These are phyloP conservation scores for Cyberlindnera suaveolens DNA, from an alignment of 805 yeast species.

Conservation along the genomic window DNA sequence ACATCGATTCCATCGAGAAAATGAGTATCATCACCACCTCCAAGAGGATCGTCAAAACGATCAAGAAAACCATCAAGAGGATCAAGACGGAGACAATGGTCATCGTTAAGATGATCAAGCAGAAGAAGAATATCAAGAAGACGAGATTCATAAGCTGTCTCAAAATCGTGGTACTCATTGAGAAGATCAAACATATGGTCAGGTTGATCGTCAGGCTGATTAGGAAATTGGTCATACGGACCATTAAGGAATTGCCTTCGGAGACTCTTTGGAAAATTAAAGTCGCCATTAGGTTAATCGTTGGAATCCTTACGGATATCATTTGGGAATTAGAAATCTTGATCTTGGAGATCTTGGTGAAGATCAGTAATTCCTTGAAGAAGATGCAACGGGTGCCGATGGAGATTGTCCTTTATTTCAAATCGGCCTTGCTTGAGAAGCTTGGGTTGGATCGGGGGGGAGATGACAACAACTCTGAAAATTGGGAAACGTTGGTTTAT, in stretches of 20 bases:
- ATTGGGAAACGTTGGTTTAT: constrained; percentile 2
- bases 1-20: constrained; percentile 10
- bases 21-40: constrained; percentile 7
- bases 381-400: constrained; percentile 10
- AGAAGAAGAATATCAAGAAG: constrained; percentile 13
- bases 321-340: constrained; percentile 18
- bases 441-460: neutral
- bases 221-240: constrained; percentile 10
- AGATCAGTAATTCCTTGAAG: constrained; percentile 10
- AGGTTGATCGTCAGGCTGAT: constrained; percentile 11
- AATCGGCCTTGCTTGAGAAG: constrained; percentile 10
- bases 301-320: constrained; percentile 12
- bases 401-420: constrained; percentile 15
- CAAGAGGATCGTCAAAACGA: constrained; percentile 13
- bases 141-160: constrained; percentile 11
- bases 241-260: constrained; percentile 15
- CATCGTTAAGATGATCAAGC: constrained; percentile 16
- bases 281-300: constrained; percentile 11
- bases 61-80: constrained; percentile 7
- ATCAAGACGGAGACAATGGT: constrained; percentile 10
- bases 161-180: constrained; percentile 16
- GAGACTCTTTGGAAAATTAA: constrained; percentile 17
- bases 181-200: constrained; percentile 16
- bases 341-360: constrained; percentile 11
- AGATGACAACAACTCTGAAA: neutral